A percentile compares a stretch with the other conserved stretches of the same genome.
phyloP scores from a whole-genome alignment of 345 rosid species.

The Capsella bursapastoris region DNA sequence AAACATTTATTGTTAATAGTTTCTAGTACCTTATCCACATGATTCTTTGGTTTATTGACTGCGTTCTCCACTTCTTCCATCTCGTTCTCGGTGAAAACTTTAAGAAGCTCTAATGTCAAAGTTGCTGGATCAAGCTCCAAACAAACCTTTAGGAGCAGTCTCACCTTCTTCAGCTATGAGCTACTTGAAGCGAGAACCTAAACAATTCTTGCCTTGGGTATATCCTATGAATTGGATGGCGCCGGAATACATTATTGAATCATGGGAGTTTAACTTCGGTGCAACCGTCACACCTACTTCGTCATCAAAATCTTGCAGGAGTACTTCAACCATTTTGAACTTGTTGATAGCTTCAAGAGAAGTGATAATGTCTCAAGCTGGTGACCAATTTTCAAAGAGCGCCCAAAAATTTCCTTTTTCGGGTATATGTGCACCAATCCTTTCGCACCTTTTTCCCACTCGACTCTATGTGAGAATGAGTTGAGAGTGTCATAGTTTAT shows the following conservation, averaged over 20 bases:
- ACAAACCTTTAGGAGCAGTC: conserved; percentile 55
- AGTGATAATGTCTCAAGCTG: conserved; percentile 56
- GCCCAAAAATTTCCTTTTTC: conserved; percentile 18
- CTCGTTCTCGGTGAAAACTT: conserved; percentile 47
- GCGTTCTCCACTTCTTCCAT: conserved; percentile 27
- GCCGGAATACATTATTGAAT: conserved; percentile 55
- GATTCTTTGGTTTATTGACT: conserved; percentile 18
- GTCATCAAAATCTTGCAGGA: conserved; percentile 55
- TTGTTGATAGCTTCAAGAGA: conserved; percentile 51
- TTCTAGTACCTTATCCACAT: not conserved
- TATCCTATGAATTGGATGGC: conserved; percentile 37
- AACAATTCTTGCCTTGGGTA: conserved; percentile 63
- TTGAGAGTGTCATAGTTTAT: not conserved
- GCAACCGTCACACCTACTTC: conserved; percentile 53
- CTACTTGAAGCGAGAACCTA: conserved; percentile 73
- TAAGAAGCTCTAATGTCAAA: conserved; percentile 62
- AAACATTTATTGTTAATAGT: not conserved
- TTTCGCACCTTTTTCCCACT: not conserved
- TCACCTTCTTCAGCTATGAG: conserved; percentile 57
- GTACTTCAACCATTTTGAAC: conserved; percentile 72
- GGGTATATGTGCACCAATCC: not conserved
- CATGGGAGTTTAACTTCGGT: conserved; percentile 60
- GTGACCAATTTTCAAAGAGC: conserved; percentile 64
- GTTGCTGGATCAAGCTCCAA: conserved; percentile 82
- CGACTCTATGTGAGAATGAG: not conserved